Conservation (phyloP, 2,329 filamentous ascomycete genomes). For the Ceratocystis lukuohia region DNA sequence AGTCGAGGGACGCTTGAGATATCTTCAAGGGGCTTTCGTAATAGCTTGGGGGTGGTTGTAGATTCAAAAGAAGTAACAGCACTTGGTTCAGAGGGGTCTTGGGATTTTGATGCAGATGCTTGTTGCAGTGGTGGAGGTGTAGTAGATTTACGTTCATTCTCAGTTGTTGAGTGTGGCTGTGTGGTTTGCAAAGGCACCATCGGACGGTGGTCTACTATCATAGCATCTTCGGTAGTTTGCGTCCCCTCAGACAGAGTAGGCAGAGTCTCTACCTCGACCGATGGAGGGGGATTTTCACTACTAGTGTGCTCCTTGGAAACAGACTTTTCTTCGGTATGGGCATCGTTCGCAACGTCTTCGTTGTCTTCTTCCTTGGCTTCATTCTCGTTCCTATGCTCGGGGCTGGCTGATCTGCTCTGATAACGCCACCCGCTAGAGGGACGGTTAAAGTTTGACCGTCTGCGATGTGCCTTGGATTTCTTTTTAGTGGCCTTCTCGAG, state of each 20-base stretch:
- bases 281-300: neutral
- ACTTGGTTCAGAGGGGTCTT: neutral
- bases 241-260: neutral
- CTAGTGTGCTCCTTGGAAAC: neutral
- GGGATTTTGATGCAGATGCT: neutral
- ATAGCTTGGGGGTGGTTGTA: neutral
- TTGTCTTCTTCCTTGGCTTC: conserved; percentile 18
- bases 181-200: neutral
- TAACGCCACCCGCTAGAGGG: conserved; percentile 62
- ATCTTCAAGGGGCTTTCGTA: neutral
- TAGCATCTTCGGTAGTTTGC: neutral
- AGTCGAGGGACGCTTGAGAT: neutral
- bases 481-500: conserved; percentile 34
- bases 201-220: neutral
- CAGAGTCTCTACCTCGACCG: neutral
- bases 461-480: conserved; percentile 38
- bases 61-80: neutral
- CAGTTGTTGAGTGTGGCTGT: neutral
- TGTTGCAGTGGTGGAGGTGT: neutral
- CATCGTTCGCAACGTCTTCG: neutral
- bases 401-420: conserved; percentile 56
- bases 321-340: neutral
- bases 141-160: neutral
- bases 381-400: conserved; percentile 33
- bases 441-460: conserved; percentile 31